A percentile compares a stretch with the other conserved stretches of the same genome.
Evolutionary conservation across 75 land plant species (phyloP).

Genomic region (Larix kaempferi): DNA sequence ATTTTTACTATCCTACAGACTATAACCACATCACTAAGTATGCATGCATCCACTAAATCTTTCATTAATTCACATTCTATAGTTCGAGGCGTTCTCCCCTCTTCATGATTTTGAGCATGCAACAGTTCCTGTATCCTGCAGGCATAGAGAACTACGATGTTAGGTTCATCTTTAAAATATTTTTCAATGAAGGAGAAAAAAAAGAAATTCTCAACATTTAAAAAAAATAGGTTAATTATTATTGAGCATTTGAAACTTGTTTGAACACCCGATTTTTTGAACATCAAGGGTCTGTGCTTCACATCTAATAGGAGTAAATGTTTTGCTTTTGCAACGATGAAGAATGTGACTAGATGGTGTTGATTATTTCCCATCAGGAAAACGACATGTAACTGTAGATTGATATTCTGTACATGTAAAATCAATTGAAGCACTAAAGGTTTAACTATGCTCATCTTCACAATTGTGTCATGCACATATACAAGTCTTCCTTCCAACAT

Average conservation of each 20-base stretch:
- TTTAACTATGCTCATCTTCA: constrained; percentile 81
- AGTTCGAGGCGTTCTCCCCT: constrained; percentile 93
- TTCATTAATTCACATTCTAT: constrained; percentile 94
- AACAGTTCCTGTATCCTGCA: constrained; percentile 80
- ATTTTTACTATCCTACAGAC: constrained; percentile 92
- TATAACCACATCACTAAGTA: constrained; percentile 93
- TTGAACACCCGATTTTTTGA: constrained; percentile 89
- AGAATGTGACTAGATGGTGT: constrained; percentile 66
- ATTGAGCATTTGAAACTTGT: neutral
- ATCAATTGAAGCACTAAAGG: constrained; percentile 74
- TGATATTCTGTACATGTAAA: constrained; percentile 78
- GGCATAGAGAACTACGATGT: neutral
- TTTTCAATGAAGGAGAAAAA: neutral
- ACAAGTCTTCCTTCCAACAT: constrained; percentile 67
- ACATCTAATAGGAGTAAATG: constrained; percentile 66
- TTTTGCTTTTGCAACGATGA: constrained; percentile 82
- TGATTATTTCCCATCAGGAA: constrained; percentile 87
- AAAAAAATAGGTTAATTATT: neutral
- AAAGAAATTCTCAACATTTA: neutral
- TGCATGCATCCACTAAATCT: constrained; percentile 93
- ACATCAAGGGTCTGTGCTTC: constrained; percentile 65
- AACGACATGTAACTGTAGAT: constrained; percentile 33
- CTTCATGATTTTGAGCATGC: constrained; percentile 74
- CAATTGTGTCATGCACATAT: constrained; percentile 91
- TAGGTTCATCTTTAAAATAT: neutral